These are phyloP conservation scores for Microglena sp. DNA, from an alignment of 139 green algal species.

Conservation along the genomic window DNA sequence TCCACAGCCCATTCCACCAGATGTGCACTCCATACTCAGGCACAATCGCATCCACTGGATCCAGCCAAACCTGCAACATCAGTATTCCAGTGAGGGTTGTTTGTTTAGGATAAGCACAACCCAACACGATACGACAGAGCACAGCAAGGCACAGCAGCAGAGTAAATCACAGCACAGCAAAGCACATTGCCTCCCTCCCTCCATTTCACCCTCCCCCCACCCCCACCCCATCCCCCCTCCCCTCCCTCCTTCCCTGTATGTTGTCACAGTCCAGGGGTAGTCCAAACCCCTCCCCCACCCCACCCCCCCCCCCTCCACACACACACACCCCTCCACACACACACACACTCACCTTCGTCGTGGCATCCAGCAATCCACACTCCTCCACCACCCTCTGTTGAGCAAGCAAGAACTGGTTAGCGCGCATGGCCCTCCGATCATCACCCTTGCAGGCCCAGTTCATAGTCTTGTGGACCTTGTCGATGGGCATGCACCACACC, in stretches of 20 bases:
- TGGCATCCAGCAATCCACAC: conserved; percentile 28
- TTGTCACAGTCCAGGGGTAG: not conserved
- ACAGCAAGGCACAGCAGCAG: too few species aligned
- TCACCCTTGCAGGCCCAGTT: conserved; percentile 14
- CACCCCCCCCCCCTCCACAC: not conserved
- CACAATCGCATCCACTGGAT: conserved; percentile 31
- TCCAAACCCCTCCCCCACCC: not conserved
- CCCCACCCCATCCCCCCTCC: not conserved
- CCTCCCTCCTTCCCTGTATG: not conserved
- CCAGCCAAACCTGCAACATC: conserved; percentile 40
- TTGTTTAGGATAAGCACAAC: too few species aligned
- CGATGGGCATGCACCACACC: conserved; percentile 34
- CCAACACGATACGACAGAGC: too few species aligned
- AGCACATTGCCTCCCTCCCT: too few species aligned
- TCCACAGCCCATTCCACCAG: conserved; percentile 46
- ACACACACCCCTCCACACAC: not conserved
- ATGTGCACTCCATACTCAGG: conserved; percentile 28
- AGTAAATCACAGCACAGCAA: too few species aligned
- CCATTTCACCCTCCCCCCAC: not conserved
- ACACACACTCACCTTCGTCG: conserved; percentile 34
- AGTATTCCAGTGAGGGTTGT: too few species aligned
- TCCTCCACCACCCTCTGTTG: conserved; percentile 30
- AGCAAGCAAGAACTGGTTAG: conserved; percentile 23
- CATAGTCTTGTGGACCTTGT: conserved; percentile 28
- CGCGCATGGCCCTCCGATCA: too few species aligned